These are phyloP conservation scores for Bothriochloa decipiens DNA, from an alignment of 176 grass and related monocot genomes.

Conservation along the genomic window DNA sequence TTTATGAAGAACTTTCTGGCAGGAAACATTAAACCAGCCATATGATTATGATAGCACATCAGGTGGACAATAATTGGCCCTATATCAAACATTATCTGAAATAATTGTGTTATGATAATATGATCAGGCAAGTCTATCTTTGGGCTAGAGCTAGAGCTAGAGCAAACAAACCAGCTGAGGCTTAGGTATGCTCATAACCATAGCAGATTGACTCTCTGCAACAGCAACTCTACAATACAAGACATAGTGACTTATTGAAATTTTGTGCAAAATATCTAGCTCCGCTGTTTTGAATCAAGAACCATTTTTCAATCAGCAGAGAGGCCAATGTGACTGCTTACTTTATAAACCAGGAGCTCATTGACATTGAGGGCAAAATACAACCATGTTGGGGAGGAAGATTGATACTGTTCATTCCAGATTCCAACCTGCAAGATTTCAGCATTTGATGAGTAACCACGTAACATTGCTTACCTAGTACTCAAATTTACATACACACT, in stretches of 20 bases:
- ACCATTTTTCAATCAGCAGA: conserved; percentile 21
- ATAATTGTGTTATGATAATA: not conserved
- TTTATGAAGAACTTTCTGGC: conserved; percentile 16
- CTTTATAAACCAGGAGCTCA: conserved; percentile 79
- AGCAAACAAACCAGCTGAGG: not conserved
- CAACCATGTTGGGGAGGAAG: conserved; percentile 66
- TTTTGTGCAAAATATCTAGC: not conserved
- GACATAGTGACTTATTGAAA: conserved; percentile 20
- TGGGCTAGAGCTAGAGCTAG: not conserved
- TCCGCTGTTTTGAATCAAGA: conserved; percentile 36
- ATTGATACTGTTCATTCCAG: conserved; percentile 41
- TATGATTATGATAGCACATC: conserved; percentile 14
- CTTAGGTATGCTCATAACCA: not conserved
- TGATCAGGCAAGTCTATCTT: not conserved
- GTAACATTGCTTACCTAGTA: conserved; percentile 38
- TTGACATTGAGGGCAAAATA: conserved; percentile 71
- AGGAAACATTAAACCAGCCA: not conserved
- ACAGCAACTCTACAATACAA: conserved; percentile 8
- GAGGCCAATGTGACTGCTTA: conserved; percentile 47
- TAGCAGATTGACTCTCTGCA: conserved; percentile 5
- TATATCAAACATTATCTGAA: conserved; percentile 10
- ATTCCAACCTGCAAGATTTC: conserved; percentile 62
- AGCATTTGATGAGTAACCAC: conserved; percentile 41
- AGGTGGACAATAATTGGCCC: conserved; percentile 6
- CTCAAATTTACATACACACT: conserved; percentile 53